Evolutionary conservation across 768 basidiomycete genomes (phyloP).

Genomic region (Pleurotus pulmonarius): DNA sequence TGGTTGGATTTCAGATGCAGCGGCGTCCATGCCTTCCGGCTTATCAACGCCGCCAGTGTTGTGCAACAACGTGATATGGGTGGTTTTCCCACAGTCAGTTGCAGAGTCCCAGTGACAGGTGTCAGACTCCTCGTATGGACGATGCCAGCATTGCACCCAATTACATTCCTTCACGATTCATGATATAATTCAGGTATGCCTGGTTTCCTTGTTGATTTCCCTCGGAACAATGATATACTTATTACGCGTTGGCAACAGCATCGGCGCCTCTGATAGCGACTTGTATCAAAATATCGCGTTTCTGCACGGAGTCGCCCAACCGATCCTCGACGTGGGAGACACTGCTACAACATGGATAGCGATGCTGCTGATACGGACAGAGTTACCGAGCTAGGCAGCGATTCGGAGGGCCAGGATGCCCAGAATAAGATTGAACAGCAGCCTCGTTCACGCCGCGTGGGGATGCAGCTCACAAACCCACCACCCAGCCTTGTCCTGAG

Average conservation of each 20-base stretch:
- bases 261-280: background rate
- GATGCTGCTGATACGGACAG: constrained; percentile 1
- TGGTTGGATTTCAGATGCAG: too few species aligned
- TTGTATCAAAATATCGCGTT: background rate
- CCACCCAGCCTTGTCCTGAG: constrained; percentile 6
- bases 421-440: constrained; percentile 6
- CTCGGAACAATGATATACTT: background rate
- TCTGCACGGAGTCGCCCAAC: background rate
- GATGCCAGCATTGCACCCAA: constrained; percentile 6
- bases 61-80: too few species aligned
- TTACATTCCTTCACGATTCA: background rate
- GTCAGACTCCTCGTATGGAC: constrained; percentile 1
- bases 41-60: too few species aligned
- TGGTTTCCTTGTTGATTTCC: background rate
- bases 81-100: constrained; percentile 4
- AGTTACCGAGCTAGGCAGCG: background rate
- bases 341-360: constrained; percentile 1
- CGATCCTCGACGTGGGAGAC: background rate
- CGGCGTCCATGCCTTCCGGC: too few species aligned
- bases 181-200: constrained; percentile 2
- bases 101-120: constrained; percentile 5
- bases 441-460: constrained; percentile 9
- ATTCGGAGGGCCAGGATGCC: background rate
- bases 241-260: background rate
- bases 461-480: constrained; percentile 5